Evolutionary conservation across 192 early-diverging fungal species (phyloP).

Genomic region (Paraglomus brasilianum): DNA sequence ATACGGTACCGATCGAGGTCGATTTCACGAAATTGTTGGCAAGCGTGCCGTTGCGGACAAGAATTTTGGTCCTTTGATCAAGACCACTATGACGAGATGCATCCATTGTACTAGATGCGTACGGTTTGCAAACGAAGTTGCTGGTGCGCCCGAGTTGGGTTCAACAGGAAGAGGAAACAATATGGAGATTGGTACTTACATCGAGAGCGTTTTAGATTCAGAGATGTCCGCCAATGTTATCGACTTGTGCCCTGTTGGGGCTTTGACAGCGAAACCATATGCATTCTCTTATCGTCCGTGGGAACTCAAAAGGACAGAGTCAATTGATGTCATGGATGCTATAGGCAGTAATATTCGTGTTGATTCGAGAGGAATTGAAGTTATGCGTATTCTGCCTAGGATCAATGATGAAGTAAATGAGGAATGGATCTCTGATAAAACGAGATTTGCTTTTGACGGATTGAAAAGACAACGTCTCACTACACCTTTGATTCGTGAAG

Average conservation of each 20-base stretch:
- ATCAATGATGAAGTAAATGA: conserved; percentile 98
- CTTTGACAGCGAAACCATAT: conserved; percentile 96
- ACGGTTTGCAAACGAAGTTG: conserved; percentile 97
- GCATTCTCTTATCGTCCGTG: conserved; percentile 91
- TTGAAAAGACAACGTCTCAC: conserved; percentile 95
- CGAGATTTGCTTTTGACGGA: conserved; percentile 92
- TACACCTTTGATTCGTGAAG: conserved; percentile 82
- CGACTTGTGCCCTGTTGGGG: conserved; percentile 98
- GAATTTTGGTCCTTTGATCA: conserved; percentile 92
- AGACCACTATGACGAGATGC: conserved; percentile 97
- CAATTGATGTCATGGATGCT: conserved; percentile 93
- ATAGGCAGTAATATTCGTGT: conserved; percentile 95
- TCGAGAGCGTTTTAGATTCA: conserved; percentile 80
- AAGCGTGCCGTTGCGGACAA: conserved; percentile 99
- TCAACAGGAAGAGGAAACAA: conserved; percentile 95
- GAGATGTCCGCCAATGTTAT: conserved; percentile 98
- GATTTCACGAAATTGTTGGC: conserved; percentile 77
- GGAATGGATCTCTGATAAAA: conserved; percentile 99
- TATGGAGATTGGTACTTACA: conserved; percentile 98
- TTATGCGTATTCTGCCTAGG: conserved; percentile 93
- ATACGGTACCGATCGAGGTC: conserved; percentile 91
- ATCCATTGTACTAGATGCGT: conserved; percentile 99
- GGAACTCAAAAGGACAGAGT: conserved; percentile 96
- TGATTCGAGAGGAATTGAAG: conserved; percentile 93
- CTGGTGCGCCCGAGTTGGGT: conserved; percentile 92